These are phyloP conservation scores for Gentiana straminea DNA, from an alignment of 257 asterid genomes.

Conservation along the genomic window DNA sequence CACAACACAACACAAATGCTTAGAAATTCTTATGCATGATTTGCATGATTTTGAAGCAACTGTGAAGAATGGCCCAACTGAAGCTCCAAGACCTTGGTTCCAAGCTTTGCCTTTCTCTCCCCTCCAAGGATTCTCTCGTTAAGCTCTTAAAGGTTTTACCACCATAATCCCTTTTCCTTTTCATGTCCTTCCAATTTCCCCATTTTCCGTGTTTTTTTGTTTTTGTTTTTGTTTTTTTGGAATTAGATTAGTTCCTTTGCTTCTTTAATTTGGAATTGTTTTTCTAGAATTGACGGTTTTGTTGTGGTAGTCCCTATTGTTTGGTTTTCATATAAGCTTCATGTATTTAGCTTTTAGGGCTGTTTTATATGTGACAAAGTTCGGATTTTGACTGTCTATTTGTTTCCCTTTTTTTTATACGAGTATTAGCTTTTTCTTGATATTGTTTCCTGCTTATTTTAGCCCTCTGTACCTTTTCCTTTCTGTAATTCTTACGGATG, in stretches of 20 bases:
- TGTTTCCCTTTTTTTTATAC: too few relatives aligned
- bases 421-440: not conserved
- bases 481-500: not conserved
- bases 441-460: not conserved
- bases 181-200: slow-evolving; percentile 8
- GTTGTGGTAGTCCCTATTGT: not conserved
- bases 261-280: not conserved
- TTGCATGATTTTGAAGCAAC: not conserved
- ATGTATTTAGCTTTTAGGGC: slow-evolving; percentile 25
- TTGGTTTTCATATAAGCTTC: slow-evolving; percentile 1
- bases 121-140: slow-evolving; percentile 67
- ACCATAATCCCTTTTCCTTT: not conserved
- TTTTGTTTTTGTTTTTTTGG: not conserved
- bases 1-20: not conserved
- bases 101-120: slow-evolving; percentile 59
- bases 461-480: not conserved
- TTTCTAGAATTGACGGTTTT: not conserved
- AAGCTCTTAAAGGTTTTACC: slow-evolving; percentile 59
- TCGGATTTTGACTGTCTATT: too few relatives aligned
- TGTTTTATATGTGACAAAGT: not conserved
- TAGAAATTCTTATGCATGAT: slow-evolving; percentile 2
- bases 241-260: too few relatives aligned
- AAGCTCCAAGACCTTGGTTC: slow-evolving; percentile 36
- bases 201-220: not conserved
- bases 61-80: slow-evolving; percentile 32